Percentiles rank a stretch among this genome's conserved stretches.
Evolutionary conservation across 768 basidiomycete genomes (phyloP).

Genomic region (Steccherinum ochraceum): DNA sequence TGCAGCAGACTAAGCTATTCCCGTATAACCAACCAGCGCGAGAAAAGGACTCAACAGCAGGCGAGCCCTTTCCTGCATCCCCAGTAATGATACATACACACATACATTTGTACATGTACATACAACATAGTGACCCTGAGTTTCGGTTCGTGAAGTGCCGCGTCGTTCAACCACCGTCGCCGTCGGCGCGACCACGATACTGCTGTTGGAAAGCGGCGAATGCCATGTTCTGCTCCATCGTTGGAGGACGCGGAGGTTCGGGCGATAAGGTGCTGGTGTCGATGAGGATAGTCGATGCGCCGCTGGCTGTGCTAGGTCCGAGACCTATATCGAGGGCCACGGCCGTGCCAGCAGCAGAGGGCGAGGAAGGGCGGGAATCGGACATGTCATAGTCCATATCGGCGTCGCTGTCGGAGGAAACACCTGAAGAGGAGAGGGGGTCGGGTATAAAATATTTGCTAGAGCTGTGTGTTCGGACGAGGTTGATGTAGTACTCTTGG

Average conservation of each 20-base stretch:
- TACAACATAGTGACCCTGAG: background rate
- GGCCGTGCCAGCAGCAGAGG: slow-evolving; percentile 22
- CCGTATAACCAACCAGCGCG: no score
- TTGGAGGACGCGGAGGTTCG: slow-evolving; percentile 49
- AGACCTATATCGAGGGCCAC: slow-evolving; percentile 11
- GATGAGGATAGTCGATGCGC: slow-evolving; percentile 31
- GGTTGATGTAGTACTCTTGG: slow-evolving; percentile 91
- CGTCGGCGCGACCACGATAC: background rate
- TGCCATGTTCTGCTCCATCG: slow-evolving; percentile 81
- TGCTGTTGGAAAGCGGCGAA: slow-evolving; percentile 56
- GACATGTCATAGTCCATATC: slow-evolving; percentile 37
- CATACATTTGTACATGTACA: background rate
- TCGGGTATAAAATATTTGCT: slow-evolving; percentile 51
- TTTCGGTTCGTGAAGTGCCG: no score
- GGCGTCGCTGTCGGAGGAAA: slow-evolving; percentile 41
- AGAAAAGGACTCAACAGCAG: no score
- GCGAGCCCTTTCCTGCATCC: no score
- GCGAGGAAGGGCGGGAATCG: slow-evolving; percentile 48
- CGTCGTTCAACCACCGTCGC: background rate
- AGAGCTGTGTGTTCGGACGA: slow-evolving; percentile 77
- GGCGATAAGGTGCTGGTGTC: slow-evolving; percentile 33
- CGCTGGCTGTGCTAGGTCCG: slow-evolving; percentile 13
- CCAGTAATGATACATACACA: background rate
- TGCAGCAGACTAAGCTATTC: no score
- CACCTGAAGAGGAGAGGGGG: slow-evolving; percentile 23